Conservation (phyloP, 176 grass and related monocot genomes). For the Cenchrus americanus region DNA sequence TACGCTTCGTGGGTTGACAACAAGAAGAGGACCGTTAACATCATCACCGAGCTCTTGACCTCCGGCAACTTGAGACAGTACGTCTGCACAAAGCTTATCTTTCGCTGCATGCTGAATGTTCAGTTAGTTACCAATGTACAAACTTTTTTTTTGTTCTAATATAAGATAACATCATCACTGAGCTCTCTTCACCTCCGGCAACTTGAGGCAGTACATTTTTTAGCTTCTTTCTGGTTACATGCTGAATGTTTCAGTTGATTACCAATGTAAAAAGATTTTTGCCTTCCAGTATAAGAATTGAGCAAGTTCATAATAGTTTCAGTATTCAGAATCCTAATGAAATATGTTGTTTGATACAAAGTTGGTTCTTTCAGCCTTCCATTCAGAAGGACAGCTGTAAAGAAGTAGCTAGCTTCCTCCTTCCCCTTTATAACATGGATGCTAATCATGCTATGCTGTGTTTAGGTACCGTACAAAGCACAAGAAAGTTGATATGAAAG, state of each 20-base stretch:
- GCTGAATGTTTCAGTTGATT: background rate
- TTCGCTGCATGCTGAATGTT: background rate
- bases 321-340: background rate
- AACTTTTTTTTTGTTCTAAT: no score
- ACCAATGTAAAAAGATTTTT: background rate
- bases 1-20: conserved; percentile 58
- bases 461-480: conserved; percentile 56
- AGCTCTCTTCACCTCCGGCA: conserved; percentile 65
- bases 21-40: conserved; percentile 47
- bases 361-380: background rate
- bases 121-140: no score
- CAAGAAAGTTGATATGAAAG: conserved; percentile 55
- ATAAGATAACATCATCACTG: conserved; percentile 52
- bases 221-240: background rate
- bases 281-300: background rate
- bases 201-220: conserved; percentile 45
- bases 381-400: background rate
- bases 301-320: background rate
- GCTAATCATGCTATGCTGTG: background rate
- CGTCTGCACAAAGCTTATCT: background rate
- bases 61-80: conserved; percentile 64
- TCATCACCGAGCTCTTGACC: conserved; percentile 65
- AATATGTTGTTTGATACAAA: background rate
- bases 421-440: background rate
- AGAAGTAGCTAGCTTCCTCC: background rate